phyloP scores from a whole-genome alignment of 768 basidiomycete genomes.

The Trametes coccinea region DNA sequence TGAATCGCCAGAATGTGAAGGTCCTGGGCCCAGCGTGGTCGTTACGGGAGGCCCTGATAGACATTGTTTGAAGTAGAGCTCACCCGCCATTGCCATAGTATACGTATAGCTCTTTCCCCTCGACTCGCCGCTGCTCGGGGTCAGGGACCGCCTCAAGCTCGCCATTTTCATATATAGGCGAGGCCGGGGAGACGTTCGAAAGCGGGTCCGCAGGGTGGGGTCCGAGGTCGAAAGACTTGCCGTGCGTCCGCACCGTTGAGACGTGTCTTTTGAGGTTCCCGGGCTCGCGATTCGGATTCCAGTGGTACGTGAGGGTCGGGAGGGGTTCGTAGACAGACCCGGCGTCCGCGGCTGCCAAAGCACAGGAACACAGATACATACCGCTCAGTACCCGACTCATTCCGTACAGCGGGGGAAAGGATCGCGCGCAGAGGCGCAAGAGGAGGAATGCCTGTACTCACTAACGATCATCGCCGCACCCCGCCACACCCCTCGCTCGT shows the following conservation, averaged over 20 bases:
- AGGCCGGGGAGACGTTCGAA: conserved; percentile 37
- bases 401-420: background rate
- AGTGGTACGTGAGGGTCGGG: conserved; percentile 68
- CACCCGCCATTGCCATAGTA: conserved; percentile 32
- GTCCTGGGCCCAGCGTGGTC: conserved; percentile 46
- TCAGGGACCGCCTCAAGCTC: background rate
- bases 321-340: conserved; percentile 78
- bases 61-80: background rate
- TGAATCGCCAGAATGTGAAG: conserved; percentile 94
- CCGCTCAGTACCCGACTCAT: conserved; percentile 4
- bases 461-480: conserved; percentile 89
- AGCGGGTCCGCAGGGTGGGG: conserved; percentile 79
- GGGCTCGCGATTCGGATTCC: conserved; percentile 54
- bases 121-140: conserved; percentile 16
- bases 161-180: conserved; percentile 7
- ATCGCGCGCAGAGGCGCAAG: background rate
- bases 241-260: conserved; percentile 19
- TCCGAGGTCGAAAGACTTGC: conserved; percentile 54
- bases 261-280: conserved; percentile 17
- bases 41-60: too few relatives aligned
- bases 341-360: conserved; percentile 63
- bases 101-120: conserved; percentile 31
- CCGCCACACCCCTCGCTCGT: conserved; percentile 76
- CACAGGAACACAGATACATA: background rate
- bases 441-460: conserved; percentile 41